phyloP scores from a whole-genome alignment of 1,284 basidiomycete species.

The Irpex rosettiformis region DNA sequence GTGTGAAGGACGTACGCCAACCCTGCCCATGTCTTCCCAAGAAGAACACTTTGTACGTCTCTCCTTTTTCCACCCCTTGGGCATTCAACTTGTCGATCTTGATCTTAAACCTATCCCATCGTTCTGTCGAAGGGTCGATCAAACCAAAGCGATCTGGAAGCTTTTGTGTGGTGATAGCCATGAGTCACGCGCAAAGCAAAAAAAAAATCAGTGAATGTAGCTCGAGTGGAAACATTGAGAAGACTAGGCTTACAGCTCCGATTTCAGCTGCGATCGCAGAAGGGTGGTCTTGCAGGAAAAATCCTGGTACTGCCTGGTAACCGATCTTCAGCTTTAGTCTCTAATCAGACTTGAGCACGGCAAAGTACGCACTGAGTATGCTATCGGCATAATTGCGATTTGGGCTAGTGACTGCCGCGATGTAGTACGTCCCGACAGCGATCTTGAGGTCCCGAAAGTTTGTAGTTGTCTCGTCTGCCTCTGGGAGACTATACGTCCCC shows the following conservation, averaged over 20 bases:
- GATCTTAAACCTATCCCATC: conserved; percentile 51
- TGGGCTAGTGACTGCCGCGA: too few relatives aligned
- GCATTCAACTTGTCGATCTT: conserved; percentile 44
- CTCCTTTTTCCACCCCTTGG: conserved; percentile 31
- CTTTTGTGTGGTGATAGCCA: conserved; percentile 28
- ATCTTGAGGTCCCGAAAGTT: background rate
- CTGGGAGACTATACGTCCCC: too few relatives aligned
- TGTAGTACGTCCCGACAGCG: too few relatives aligned
- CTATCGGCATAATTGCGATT: background rate
- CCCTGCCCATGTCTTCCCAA: conserved; percentile 74
- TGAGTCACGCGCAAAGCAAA: background rate
- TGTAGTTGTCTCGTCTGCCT: too few relatives aligned
- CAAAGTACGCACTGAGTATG: conserved; percentile 2
- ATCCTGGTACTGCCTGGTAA: conserved; percentile 23
- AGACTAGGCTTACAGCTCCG: conserved; percentile 25
- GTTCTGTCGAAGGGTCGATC: conserved; percentile 42
- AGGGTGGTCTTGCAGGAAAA: conserved; percentile 32
- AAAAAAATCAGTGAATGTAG: background rate
- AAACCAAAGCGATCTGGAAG: conserved; percentile 62
- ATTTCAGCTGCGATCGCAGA: conserved; percentile 19
- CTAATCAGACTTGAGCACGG: background rate
- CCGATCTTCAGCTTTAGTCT: background rate
- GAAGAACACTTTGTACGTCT: conserved; percentile 61
- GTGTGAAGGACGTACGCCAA: conserved; percentile 59
- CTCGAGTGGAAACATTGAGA: background rate